Conservation (phyloP, 2,329 filamentous ascomycete species). For the Diaporthe amygdali region DNA sequence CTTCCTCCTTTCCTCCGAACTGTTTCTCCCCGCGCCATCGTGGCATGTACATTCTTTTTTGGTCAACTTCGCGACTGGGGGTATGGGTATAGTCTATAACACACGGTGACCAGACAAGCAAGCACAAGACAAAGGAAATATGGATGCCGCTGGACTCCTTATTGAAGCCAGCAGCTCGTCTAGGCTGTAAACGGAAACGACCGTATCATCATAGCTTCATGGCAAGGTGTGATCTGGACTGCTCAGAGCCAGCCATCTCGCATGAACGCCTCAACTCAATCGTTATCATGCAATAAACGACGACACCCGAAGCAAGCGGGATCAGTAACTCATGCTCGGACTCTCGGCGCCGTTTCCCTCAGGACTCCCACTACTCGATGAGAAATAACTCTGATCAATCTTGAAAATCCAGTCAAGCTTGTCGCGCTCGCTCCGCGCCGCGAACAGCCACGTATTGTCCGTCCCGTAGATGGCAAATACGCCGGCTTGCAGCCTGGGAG, state of each 20-base stretch:
- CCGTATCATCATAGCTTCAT: slow-evolving; percentile 12
- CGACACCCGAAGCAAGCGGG: background rate
- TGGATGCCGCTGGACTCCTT: background rate
- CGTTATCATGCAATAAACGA: background rate
- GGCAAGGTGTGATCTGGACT: background rate
- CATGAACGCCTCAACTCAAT: background rate
- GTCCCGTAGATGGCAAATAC: slow-evolving; percentile 95
- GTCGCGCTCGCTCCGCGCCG: slow-evolving; percentile 84
- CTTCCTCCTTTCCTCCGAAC: background rate
- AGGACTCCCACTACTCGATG: slow-evolving; percentile 44
- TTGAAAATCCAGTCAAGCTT: slow-evolving; percentile 97
- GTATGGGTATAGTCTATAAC: slow-evolving; percentile 28
- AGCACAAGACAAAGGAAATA: slow-evolving; percentile 18
- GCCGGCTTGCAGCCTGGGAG: slow-evolving; percentile 66
- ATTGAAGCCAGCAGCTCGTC: background rate
- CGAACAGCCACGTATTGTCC: slow-evolving; percentile 95
- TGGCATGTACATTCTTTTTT: slow-evolving; percentile 17
- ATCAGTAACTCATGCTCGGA: slow-evolving; percentile 30
- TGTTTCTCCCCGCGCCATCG: background rate
- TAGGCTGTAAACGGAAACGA: background rate
- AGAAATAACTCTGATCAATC: slow-evolving; percentile 80
- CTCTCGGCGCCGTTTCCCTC: slow-evolving; percentile 45
- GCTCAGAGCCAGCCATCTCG: background rate
- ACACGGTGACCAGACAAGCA: background rate
- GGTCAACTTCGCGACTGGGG: slow-evolving; percentile 10